Base-by-base conservation (phyloP, 495 filamentous ascomycete genomes). In the Aspergillus affinis region DNA sequence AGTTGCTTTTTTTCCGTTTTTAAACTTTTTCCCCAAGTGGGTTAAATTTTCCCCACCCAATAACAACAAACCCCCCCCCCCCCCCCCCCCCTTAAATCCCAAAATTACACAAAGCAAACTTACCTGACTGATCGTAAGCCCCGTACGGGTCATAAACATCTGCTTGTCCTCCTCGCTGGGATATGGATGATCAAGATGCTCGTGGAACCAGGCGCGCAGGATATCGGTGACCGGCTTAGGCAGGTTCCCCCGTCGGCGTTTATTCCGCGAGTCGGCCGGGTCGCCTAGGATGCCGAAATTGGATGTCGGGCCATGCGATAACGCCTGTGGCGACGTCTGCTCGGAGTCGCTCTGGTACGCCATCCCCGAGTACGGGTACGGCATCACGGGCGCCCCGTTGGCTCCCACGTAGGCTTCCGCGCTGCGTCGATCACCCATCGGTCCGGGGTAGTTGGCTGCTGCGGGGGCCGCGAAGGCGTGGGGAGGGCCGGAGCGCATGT, bases 91-190 rank as follows among this genome's bases (percentile, higher is more conserved):
- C n/a, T n/a, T n/a, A n/a, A n/a, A n/a, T n/a, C n/a, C n/a, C 4
- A 45, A 19, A 21, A 6, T 47, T 41, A 45, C 8, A 46, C 15
- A 46, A 20, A n/a, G n/a, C 6, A 10, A 18, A 68, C 77, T 49
- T 69, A 85, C 89, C 86, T 89, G 88, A 78, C 89, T 93, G 68
- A 94, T 88, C 21, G 88, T 86, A 15, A 97, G 79, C 0, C 87
- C 86, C 1, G 92, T 97, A 57, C 84, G 75, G 26, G 80, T 79
- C 81, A 91, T 90, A 48, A 97, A 79, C 65, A 86, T 81, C 65
- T 91, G 87, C 76, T 97, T 97, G 73, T 96, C 89, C 52, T 95
- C 92, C 68, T 97, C 92, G 32, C 85, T 92, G 6, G 92, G 92
- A 66, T 97, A 97, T 0, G 92, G 91, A 67, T 93, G 91, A 29